These are phyloP conservation scores for Leucosporidium yakuticum DNA, from an alignment of 768 basidiomycete genomes.

Conservation along the genomic window DNA sequence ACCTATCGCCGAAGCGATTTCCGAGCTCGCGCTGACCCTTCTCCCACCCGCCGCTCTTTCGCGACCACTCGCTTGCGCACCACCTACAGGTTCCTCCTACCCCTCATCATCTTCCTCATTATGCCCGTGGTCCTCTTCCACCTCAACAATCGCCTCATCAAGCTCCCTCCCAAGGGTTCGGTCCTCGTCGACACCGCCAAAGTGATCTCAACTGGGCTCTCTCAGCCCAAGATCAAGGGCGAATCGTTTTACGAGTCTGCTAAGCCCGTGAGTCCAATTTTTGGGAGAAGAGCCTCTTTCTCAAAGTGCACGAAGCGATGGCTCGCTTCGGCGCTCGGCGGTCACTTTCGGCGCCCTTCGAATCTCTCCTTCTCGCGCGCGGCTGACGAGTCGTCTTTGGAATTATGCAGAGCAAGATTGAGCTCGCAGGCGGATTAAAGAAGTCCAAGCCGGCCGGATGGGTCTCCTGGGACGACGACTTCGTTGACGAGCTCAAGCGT, in stretches of 20 bases:
- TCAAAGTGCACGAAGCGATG: not conserved
- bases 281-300: not conserved
- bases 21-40: no score
- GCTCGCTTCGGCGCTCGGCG: no score
- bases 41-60: no score
- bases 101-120: slow-evolving; percentile 36
- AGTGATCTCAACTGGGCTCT: not conserved
- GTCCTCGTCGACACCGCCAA: slow-evolving; percentile 20
- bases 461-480: slow-evolving; percentile 38
- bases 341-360: no score
- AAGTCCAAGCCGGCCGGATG: not conserved
- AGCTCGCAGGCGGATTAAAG: not conserved
- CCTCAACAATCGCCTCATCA: slow-evolving; percentile 36
- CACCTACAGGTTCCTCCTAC: slow-evolving; percentile 30
- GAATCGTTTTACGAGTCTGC: not conserved
- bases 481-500: slow-evolving; percentile 40
- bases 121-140: slow-evolving; percentile 37
- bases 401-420: not conserved
- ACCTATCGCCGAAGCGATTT: no score
- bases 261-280: not conserved
- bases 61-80: no score
- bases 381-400: no score
- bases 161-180: slow-evolving; percentile 37
- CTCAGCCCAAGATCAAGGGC: not conserved
- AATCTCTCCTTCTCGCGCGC: no score